These are phyloP conservation scores for Corynascus novoguineensis DNA, from an alignment of 495 filamentous ascomycete genomes.

Conservation along the genomic window DNA sequence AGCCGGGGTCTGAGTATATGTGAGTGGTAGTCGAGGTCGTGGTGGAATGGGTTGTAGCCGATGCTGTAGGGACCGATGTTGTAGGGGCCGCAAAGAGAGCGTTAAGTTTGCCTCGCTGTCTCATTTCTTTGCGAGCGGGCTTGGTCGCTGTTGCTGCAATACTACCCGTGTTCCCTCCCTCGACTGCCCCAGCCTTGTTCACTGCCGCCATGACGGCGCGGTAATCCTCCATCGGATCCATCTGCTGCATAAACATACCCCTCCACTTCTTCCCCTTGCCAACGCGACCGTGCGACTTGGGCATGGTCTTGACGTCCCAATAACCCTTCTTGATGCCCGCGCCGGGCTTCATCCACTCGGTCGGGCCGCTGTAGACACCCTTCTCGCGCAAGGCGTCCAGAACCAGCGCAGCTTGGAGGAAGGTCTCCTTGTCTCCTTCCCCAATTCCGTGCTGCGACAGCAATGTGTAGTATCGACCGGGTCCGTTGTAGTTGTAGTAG, in stretches of 20 bases:
- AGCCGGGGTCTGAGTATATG: background rate
- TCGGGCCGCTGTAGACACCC: conserved; percentile 4
- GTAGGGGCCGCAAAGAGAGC: too few species aligned
- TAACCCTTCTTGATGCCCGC: conserved; percentile 27
- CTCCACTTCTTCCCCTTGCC: conserved; percentile 13
- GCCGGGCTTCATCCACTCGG: conserved; percentile 13
- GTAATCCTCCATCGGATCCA: conserved; percentile 26
- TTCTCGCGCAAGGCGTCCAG: conserved; percentile 33
- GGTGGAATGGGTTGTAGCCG: background rate
- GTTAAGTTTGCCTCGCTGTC: too few species aligned
- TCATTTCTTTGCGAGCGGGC: background rate
- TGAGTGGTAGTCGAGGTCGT: background rate
- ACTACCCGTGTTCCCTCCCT: too few species aligned
- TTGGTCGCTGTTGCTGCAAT: background rate
- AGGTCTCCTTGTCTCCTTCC: conserved; percentile 63
- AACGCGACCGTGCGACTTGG: conserved; percentile 12
- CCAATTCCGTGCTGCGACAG: conserved; percentile 53
- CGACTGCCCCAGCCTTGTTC: too few species aligned
- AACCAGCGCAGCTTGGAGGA: conserved; percentile 49
- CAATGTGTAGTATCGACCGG: conserved; percentile 53
- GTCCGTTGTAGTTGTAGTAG: conserved; percentile 61
- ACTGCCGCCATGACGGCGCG: conserved; percentile 16
- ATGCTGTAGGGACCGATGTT: too few species aligned
- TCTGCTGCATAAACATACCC: conserved; percentile 25
- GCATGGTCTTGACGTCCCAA: conserved; percentile 42